These are phyloP conservation scores for Thalassiosira gravida DNA, from an alignment of 352 stramenopile species.

Conservation along the genomic window DNA sequence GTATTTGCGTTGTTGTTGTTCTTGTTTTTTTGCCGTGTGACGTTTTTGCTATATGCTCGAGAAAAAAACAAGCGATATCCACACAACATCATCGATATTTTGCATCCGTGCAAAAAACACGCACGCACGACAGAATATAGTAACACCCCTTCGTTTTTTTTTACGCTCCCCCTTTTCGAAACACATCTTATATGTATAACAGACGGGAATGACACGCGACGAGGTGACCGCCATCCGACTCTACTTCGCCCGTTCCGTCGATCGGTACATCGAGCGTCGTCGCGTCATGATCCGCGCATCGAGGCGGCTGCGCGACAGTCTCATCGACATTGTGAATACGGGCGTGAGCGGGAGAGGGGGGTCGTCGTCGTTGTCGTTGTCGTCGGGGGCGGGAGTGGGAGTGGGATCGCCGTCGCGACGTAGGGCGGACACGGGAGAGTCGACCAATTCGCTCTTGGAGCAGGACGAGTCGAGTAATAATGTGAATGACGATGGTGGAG, in stretches of 20 bases:
- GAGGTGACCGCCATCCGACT: slow-evolving; percentile 74
- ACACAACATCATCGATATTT: too few species aligned
- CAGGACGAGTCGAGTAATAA: slow-evolving; percentile 1
- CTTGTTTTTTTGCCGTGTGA: too few species aligned
- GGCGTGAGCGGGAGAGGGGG: neutral
- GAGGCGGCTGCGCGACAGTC: slow-evolving; percentile 11
- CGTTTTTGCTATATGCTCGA: too few species aligned
- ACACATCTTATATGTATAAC: neutral
- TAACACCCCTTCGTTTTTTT: too few species aligned
- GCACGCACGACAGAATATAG: too few species aligned
- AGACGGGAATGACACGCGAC: slow-evolving; percentile 59
- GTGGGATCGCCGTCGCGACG: neutral
- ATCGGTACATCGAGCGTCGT: slow-evolving; percentile 67
- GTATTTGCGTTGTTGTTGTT: too few species aligned
- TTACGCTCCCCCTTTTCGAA: too few species aligned
- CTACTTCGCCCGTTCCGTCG: slow-evolving; percentile 78
- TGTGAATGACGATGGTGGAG: neutral
- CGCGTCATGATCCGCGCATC: slow-evolving; percentile 42
- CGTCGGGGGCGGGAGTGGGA: neutral
- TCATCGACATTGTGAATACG: slow-evolving; percentile 10
- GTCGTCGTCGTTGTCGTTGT: too few species aligned
- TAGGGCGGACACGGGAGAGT: slow-evolving; percentile 27
- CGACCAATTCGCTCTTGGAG: slow-evolving; percentile 43
- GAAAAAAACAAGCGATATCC: too few species aligned
- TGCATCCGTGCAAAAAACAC: too few species aligned